A percentile compares a stretch with the other conserved stretches of the same genome.
Conservation (phyloP, 257 asterid genomes). For the Fraxinus quadrangulata region DNA sequence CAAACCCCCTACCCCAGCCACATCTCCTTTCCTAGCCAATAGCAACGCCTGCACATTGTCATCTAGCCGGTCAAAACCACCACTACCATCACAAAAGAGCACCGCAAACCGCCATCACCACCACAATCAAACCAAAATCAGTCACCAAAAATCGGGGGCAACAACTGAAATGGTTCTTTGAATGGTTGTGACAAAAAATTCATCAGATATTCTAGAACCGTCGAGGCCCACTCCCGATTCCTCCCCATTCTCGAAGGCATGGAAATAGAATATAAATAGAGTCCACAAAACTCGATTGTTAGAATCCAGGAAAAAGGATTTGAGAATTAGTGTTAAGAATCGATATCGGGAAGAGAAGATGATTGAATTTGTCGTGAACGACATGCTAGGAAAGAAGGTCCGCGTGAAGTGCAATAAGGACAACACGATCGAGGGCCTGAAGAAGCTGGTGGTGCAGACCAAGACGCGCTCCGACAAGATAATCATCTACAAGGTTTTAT, state of each 20-base stretch:
- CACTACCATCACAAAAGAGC: no score
- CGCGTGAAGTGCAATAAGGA: conserved; percentile 92
- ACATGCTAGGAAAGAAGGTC: conserved; percentile 85
- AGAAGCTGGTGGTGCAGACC: conserved; percentile 90
- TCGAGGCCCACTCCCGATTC: background rate
- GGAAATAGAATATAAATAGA: background rate
- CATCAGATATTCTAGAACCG: background rate
- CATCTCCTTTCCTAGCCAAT: no score
- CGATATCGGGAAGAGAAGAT: conserved; percentile 22
- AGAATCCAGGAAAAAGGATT: background rate
- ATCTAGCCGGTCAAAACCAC: no score
- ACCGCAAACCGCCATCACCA: no score
- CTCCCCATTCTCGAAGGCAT: background rate
- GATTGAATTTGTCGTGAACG: conserved; percentile 79
- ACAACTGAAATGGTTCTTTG: no score
- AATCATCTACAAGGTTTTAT: background rate
- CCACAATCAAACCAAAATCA: no score
- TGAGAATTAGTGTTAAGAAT: background rate
- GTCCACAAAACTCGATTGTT: background rate
- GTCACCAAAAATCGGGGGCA: no score
- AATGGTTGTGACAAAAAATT: no score
- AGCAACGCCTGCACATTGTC: no score
- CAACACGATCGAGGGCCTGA: conserved; percentile 82
- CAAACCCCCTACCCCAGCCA: no score
- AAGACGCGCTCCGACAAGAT: conserved; percentile 84